Percentiles rank a stretch among this genome's conserved stretches.
Evolutionary conservation across 208 protist genomes (phyloP).

Genomic region (Naegleria fowleri): DNA sequence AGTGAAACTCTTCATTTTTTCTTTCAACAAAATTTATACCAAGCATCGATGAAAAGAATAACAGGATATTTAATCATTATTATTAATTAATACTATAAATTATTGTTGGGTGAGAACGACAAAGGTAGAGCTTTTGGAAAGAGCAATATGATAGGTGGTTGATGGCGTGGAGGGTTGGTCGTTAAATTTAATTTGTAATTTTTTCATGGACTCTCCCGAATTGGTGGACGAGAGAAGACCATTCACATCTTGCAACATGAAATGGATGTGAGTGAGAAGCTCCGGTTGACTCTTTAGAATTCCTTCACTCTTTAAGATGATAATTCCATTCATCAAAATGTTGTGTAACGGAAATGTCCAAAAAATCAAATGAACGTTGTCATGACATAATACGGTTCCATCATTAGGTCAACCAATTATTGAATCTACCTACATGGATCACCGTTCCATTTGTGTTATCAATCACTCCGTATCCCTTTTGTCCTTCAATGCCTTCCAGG

Average conservation of each 20-base stretch:
- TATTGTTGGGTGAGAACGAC: not conserved
- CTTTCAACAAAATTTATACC: not conserved
- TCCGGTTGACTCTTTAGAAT: not conserved
- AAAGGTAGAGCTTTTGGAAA: not conserved
- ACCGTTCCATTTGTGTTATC: not conserved
- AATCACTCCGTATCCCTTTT: not conserved
- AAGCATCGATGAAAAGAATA: too few species aligned
- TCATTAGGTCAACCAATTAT: too few species aligned
- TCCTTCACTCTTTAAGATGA: not conserved
- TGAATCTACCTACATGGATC: not conserved
- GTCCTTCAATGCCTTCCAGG: not conserved
- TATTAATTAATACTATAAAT: not conserved
- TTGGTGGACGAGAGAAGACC: not conserved
- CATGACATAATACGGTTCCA: too few species aligned
- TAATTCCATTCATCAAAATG: too few species aligned
- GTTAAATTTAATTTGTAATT: not conserved
- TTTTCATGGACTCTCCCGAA: not conserved
- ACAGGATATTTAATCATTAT: too few species aligned
- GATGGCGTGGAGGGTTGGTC: not conserved
- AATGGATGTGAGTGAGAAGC: not conserved
- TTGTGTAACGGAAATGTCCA: not conserved
- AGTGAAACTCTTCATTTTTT: not conserved
- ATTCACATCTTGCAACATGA: not conserved
- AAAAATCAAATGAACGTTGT: too few species aligned
- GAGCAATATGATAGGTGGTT: not conserved